Evolutionary conservation across 2,329 filamentous ascomycete genomes (phyloP).

Genomic region (Paecilomyces fulvus): DNA sequence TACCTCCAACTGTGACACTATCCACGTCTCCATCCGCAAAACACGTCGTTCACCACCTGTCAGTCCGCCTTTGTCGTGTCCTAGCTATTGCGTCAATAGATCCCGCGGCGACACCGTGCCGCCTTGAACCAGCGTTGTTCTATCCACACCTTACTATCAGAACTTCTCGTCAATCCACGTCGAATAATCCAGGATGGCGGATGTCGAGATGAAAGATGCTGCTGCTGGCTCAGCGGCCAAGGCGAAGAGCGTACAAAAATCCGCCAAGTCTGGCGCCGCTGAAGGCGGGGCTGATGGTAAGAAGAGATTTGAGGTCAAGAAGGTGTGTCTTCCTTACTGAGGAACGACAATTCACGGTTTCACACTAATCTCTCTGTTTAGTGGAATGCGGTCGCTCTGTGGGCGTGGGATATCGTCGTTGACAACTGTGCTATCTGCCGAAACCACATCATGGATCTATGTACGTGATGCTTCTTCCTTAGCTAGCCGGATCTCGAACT

Average conservation of each 20-base stretch:
- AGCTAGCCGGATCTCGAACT: not conserved
- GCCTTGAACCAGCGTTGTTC: not conserved
- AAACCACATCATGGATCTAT: slow-evolving; percentile 99
- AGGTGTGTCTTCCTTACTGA: slow-evolving; percentile 50
- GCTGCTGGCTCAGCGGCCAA: slow-evolving; percentile 46
- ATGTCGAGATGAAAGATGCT: slow-evolving; percentile 94
- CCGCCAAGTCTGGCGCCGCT: slow-evolving; percentile 42
- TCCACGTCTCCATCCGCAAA: not conserved
- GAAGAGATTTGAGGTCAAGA: slow-evolving; percentile 98
- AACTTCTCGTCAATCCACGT: not conserved
- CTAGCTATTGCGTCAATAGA: not conserved
- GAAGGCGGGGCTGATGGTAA: slow-evolving; percentile 56
- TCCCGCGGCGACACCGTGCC: not conserved
- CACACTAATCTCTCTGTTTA: slow-evolving; percentile 31
- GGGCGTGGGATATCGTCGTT: slow-evolving; percentile 99
- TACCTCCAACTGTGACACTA: not conserved
- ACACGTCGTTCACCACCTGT: not conserved
- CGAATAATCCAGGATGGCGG: slow-evolving; percentile 58
- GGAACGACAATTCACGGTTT: slow-evolving; percentile 4
- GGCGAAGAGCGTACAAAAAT: slow-evolving; percentile 50
- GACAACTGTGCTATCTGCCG: slow-evolving; percentile 99
- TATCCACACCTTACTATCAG: not conserved
- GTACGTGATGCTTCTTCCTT: slow-evolving; percentile 42
- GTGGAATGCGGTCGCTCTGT: slow-evolving; percentile 98
- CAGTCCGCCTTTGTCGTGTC: not conserved